A percentile compares a stretch with the other conserved stretches of the same genome.
These are phyloP conservation scores for Salix arbutifolia DNA, from an alignment of 345 rosid species.

Conservation along the genomic window DNA sequence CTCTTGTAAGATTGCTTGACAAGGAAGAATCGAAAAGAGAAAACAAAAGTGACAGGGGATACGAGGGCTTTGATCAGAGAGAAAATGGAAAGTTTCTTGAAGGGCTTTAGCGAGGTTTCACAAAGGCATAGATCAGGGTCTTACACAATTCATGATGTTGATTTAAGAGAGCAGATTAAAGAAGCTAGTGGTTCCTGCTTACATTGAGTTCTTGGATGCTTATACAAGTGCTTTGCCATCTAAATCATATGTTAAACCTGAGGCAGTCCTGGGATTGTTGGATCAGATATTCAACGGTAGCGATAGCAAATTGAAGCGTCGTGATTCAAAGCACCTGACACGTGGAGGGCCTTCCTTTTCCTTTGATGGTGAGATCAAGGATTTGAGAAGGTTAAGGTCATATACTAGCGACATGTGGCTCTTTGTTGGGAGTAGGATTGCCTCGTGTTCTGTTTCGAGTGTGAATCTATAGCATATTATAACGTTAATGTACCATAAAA, in stretches of 20 bases:
- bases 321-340: constrained; percentile 28
- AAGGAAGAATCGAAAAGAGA: constrained; percentile 21
- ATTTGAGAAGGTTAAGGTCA: constrained; percentile 29
- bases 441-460: background rate
- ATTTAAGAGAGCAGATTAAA: constrained; percentile 50
- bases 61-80: constrained; percentile 15
- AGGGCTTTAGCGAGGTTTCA: constrained; percentile 40
- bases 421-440: too few species aligned
- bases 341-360: constrained; percentile 10
- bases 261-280: constrained; percentile 25
- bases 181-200: constrained; percentile 43
- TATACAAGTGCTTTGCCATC: constrained; percentile 12
- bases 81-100: constrained; percentile 40
- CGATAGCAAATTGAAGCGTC: constrained; percentile 29
- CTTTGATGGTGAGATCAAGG: constrained; percentile 21
- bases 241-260: constrained; percentile 30
- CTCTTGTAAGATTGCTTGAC: constrained; percentile 40
- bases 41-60: background rate
- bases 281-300: constrained; percentile 30
- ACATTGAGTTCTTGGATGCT: constrained; percentile 32
- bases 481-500: too few species aligned
- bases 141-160: constrained; percentile 41
- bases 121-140: constrained; percentile 27
- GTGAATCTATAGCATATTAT: too few species aligned
- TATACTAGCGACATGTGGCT: constrained; percentile 16